Conservation (phyloP, 2,329 filamentous ascomycete genomes). For the Sordariomycetes sp. region DNA sequence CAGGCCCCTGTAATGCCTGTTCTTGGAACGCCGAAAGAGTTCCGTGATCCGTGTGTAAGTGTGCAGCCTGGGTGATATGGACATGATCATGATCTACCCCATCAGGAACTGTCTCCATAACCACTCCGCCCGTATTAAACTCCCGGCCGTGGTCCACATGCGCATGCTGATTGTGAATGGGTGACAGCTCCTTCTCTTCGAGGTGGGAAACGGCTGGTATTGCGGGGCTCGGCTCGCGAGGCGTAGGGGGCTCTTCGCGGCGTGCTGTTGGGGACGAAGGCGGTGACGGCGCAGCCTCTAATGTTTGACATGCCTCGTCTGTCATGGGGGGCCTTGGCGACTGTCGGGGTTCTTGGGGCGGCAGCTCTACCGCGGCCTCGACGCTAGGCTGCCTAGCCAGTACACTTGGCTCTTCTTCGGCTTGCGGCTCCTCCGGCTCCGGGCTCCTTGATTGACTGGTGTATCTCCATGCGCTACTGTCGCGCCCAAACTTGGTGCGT, state of each 20-base stretch:
- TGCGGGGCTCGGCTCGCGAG: background rate
- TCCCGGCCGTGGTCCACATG: background rate
- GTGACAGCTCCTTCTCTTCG: background rate
- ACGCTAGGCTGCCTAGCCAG: background rate
- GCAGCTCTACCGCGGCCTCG: slow-evolving; percentile 1
- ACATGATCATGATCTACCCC: background rate
- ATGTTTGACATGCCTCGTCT: slow-evolving; percentile 23
- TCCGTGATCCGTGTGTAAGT: background rate
- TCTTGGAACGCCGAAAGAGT: background rate
- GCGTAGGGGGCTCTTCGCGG: background rate
- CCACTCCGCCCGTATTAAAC: background rate
- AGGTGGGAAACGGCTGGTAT: background rate
- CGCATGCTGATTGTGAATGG: background rate
- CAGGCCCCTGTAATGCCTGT: background rate
- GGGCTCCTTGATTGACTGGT: slow-evolving; percentile 62
- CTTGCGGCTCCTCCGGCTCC: slow-evolving; percentile 31
- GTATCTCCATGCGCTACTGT: slow-evolving; percentile 64
- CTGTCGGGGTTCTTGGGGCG: background rate
- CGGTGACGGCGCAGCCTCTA: slow-evolving; percentile 11
- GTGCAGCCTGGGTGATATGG: background rate
- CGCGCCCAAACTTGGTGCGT: slow-evolving; percentile 52
- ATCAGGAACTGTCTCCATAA: background rate
- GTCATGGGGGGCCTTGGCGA: slow-evolving; percentile 16
- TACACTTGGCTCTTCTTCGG: slow-evolving; percentile 9
- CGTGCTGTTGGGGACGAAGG: background rate